These are phyloP conservation scores for Rubia yunnanensis DNA, from an alignment of 257 asterid species.

Conservation along the genomic window DNA sequence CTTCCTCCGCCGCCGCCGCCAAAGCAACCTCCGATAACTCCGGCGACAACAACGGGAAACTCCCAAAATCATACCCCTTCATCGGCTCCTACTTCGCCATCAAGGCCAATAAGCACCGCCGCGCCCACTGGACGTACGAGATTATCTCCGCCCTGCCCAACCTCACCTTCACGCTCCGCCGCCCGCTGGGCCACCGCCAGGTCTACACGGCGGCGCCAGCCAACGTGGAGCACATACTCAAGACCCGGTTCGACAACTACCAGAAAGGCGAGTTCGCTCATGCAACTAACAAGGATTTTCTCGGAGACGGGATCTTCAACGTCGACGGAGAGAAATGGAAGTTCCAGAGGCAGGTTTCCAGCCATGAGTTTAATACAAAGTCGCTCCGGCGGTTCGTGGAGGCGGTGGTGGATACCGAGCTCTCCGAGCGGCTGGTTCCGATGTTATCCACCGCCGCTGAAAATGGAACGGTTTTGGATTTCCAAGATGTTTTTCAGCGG, in stretches of 20 bases:
- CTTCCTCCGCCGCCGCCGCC: background rate
- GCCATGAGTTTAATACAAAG: constrained; percentile 49
- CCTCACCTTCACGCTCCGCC: constrained; percentile 51
- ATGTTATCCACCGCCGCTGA: constrained; percentile 14
- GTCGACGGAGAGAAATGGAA: constrained; percentile 55
- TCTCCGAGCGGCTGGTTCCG: constrained; percentile 37
- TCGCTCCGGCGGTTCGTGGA: constrained; percentile 51
- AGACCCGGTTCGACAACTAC: constrained; percentile 37
- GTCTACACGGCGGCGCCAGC: constrained; percentile 53
- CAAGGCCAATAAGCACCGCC: constrained; percentile 26
- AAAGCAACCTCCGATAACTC: background rate
- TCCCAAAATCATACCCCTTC: constrained; percentile 43
- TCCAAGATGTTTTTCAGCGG: constrained; percentile 54
- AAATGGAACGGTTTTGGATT: constrained; percentile 23
- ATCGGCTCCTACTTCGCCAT: constrained; percentile 41
- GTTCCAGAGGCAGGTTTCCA: constrained; percentile 45
- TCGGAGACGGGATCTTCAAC: constrained; percentile 62
- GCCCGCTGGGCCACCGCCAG: constrained; percentile 37
- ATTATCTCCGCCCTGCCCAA: constrained; percentile 26
- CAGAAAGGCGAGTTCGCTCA: constrained; percentile 35
- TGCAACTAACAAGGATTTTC: constrained; percentile 29
- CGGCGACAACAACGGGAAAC: constrained; percentile 6
- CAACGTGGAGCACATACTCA: constrained; percentile 61
- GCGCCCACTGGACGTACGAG: constrained; percentile 49
- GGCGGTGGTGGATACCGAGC: constrained; percentile 43